Evolutionary conservation across 1,284 basidiomycete genomes (phyloP).

Genomic region (Ustilago shanxiensis): DNA sequence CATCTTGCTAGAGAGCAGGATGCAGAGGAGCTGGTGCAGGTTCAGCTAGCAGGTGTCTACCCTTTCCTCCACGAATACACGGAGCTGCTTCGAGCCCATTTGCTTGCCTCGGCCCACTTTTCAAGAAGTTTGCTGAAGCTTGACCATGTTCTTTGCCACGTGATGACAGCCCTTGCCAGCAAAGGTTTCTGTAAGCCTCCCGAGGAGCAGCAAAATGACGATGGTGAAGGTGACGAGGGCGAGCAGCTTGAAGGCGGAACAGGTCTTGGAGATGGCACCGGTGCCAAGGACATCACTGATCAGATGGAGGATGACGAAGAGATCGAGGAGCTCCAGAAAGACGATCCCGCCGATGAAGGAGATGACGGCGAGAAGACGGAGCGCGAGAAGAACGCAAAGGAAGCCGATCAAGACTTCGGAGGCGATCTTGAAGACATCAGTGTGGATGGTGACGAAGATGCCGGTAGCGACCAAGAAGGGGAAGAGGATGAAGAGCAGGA

Average conservation of each 20-base stretch:
- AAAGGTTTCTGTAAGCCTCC: constrained; percentile 82
- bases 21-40: constrained; percentile 23
- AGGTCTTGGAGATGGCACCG: constrained; percentile 67
- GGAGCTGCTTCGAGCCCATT: constrained; percentile 72
- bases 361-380: constrained; percentile 70
- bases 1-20: constrained; percentile 15
- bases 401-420: constrained; percentile 76
- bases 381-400: constrained; percentile 75
- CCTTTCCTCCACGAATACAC: constrained; percentile 63
- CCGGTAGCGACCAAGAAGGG: constrained; percentile 73
- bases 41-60: constrained; percentile 44
- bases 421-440: constrained; percentile 79
- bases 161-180: constrained; percentile 80
- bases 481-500: constrained; percentile 74
- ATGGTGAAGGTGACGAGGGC: constrained; percentile 51
- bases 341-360: constrained; percentile 76
- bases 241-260: constrained; percentile 67
- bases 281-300: constrained; percentile 73
- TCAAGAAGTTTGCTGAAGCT: constrained; percentile 87
- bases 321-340: constrained; percentile 85
- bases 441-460: constrained; percentile 74
- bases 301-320: constrained; percentile 81
- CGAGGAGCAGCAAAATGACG: constrained; percentile 54
- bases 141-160: constrained; percentile 80
- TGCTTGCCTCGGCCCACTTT: constrained; percentile 74